These are phyloP conservation scores for Lentinula edodes DNA, from an alignment of 768 basidiomycete species.

Conservation along the genomic window DNA sequence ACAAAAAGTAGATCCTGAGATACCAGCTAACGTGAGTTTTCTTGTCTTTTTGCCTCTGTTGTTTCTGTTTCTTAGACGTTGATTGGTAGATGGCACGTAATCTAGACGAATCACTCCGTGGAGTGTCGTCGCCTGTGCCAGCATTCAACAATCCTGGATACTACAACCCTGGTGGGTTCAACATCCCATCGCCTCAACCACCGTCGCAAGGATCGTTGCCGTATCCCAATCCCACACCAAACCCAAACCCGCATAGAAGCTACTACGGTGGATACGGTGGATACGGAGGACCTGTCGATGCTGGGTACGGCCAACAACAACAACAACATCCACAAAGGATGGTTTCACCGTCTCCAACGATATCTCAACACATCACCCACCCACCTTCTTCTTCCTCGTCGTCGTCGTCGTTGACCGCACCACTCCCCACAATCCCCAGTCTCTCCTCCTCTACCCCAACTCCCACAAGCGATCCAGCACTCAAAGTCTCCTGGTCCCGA, in stretches of 20 bases:
- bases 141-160: no score
- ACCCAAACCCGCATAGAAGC: neutral
- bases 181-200: no score
- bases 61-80: no score
- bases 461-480: conserved; percentile 49
- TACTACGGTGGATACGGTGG: neutral
- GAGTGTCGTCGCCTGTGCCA: neutral
- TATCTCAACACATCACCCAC: neutral
- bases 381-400: neutral
- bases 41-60: no score
- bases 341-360: neutral
- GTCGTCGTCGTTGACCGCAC: conserved; percentile 52
- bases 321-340: neutral
- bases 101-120: neutral
- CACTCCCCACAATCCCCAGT: conserved; percentile 59
- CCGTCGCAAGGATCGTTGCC: neutral
- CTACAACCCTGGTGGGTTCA: neutral
- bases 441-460: conserved; percentile 54
- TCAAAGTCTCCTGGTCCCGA: conserved; percentile 72
- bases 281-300: neutral
- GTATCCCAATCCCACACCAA: neutral
- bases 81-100: conserved; percentile 5
- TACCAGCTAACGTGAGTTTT: neutral
- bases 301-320: neutral
- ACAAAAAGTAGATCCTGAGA: neutral